Evolutionary conservation across 257 asterid genomes (phyloP).

Genomic region (Solanum tarapatanum): DNA sequence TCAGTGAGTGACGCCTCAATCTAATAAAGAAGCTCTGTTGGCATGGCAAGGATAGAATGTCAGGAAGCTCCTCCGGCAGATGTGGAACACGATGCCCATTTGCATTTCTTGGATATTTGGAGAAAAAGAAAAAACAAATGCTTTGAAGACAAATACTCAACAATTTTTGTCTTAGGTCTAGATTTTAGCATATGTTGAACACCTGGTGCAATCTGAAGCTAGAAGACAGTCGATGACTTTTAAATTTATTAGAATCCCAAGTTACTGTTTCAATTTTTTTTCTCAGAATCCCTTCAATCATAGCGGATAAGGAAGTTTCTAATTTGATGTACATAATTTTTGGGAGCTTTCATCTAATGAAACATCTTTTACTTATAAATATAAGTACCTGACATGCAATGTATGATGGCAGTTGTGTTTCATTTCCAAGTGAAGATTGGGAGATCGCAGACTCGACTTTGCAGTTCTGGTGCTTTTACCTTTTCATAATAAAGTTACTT

Average conservation of each 20-base stretch:
- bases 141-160: background rate
- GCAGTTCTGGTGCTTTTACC: conserved; percentile 59
- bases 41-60: background rate
- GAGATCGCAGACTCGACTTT: conserved; percentile 82
- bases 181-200: background rate
- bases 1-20: background rate
- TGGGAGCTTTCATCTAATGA: background rate
- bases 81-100: background rate
- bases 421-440: conserved; percentile 84
- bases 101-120: background rate
- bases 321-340: background rate
- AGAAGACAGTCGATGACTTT: background rate
- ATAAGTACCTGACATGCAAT: background rate
- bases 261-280: background rate
- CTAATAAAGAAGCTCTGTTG: background rate
- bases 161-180: background rate
- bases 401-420: conserved; percentile 51
- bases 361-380: background rate
- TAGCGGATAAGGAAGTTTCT: background rate
- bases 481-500: background rate
- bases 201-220: background rate
- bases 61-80: background rate
- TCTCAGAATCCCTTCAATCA: background rate
- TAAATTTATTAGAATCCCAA: background rate
- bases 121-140: background rate